phyloP scores from a whole-genome alignment of 805 yeast species.

The Candida vartiovaarae region DNA sequence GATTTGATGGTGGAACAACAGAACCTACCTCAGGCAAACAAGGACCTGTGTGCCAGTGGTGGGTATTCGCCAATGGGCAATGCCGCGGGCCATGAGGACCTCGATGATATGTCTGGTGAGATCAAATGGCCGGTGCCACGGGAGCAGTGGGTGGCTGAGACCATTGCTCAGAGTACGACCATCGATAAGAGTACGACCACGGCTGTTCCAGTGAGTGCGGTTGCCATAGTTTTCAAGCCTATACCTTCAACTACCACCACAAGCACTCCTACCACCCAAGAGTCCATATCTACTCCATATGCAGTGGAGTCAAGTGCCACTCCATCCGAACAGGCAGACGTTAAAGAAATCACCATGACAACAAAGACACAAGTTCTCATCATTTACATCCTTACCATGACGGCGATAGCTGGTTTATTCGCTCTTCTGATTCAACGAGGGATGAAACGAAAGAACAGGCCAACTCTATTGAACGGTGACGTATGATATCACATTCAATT shows the following conservation, averaged over 20 bases:
- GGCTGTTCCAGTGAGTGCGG: no score
- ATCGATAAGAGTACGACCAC: neutral
- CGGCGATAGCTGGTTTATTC: slow-evolving; percentile 4
- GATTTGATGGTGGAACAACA: slow-evolving; percentile 35
- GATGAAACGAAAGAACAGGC: slow-evolving; percentile 2
- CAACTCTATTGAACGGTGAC: no score
- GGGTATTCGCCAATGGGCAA: slow-evolving; percentile 50
- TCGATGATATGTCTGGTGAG: slow-evolving; percentile 49
- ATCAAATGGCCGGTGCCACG: slow-evolving; percentile 2
- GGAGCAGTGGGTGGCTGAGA: neutral
- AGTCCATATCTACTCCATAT: no score
- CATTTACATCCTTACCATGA: slow-evolving; percentile 28
- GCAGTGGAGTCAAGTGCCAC: no score
- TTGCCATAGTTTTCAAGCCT: no score
- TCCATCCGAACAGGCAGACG: no score
- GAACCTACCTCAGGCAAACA: slow-evolving; percentile 37
- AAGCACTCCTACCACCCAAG: no score
- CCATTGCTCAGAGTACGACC: neutral
- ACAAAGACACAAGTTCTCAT: slow-evolving; percentile 10
- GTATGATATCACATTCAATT: no score
- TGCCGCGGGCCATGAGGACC: slow-evolving; percentile 58
- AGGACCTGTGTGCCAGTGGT: slow-evolving; percentile 39
- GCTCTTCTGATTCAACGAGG: slow-evolving; percentile 6
- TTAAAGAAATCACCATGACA: no score
- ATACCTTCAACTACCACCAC: no score